Conservation (phyloP, 2,329 filamentous ascomycete species). For the Botrytis paeoniae region DNA sequence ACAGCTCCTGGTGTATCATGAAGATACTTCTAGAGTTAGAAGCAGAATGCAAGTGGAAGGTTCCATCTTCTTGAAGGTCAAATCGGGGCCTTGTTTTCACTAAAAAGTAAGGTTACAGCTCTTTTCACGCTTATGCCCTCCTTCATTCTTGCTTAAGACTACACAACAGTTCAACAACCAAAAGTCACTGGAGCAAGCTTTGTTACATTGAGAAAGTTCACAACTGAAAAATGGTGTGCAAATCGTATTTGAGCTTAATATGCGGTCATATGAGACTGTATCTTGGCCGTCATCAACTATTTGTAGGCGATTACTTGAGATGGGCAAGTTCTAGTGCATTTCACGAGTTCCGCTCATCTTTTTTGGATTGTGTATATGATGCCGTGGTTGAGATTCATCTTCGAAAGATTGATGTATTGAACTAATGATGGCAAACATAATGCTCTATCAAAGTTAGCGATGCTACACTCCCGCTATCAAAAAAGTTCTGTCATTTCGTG, state of each 20-base stretch:
- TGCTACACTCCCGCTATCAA: background rate
- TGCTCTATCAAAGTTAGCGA: background rate
- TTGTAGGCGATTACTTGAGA: fast-evolving
- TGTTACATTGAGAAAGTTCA: background rate
- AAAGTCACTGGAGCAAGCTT: background rate
- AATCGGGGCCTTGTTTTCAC: background rate
- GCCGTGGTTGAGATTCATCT: background rate
- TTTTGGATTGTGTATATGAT: too few relatives aligned
- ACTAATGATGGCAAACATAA: background rate
- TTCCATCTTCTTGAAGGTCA: background rate
- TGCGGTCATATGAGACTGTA: background rate
- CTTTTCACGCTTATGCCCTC: background rate
- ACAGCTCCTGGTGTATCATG: background rate
- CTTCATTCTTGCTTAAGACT: background rate
- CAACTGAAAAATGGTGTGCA: background rate
- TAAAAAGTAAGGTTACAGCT: too few relatives aligned
- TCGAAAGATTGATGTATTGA: background rate
- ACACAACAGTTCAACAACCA: background rate
- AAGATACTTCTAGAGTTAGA: background rate
- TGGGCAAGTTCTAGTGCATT: too few relatives aligned
- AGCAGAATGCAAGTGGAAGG: background rate
- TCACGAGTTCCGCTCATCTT: too few relatives aligned
- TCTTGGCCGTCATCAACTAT: fast-evolving
- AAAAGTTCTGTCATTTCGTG: background rate
- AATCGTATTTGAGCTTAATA: background rate